Conservation (phyloP, 1,284 basidiomycete genomes). For the Puccinia coronata region DNA sequence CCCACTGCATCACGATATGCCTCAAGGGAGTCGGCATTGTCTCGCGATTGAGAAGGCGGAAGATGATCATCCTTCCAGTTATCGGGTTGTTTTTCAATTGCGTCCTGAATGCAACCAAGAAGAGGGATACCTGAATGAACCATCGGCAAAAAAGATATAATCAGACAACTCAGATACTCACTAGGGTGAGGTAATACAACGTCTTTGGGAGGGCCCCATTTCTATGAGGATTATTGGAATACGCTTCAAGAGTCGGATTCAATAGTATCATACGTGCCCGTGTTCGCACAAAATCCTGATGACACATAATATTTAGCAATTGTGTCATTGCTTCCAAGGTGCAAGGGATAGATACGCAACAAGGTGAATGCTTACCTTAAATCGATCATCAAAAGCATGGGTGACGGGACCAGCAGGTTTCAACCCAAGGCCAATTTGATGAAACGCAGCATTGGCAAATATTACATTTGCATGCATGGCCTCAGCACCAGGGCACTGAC, state of each 20-base stretch:
- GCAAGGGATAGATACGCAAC: too few species aligned
- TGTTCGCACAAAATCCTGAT: slow-evolving; percentile 3
- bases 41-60: too few species aligned
- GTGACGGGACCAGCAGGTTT: not conserved
- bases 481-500: not conserved
- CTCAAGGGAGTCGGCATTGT: too few species aligned
- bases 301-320: too few species aligned
- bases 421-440: too few species aligned
- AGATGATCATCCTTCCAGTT: not conserved
- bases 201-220: slow-evolving; percentile 5
- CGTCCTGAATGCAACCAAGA: not conserved
- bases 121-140: too few species aligned
- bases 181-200: not conserved
- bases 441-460: not conserved
- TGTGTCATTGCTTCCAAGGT: too few species aligned
- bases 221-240: not conserved
- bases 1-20: too few species aligned
- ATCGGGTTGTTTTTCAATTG: not conserved
- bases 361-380: slow-evolving; percentile 3
- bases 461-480: not conserved
- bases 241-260: not conserved
- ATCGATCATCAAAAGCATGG: not conserved
- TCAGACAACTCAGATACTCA: not conserved
- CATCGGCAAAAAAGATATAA: too few species aligned
- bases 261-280: not conserved